Evolutionary conservation across 306 rosid species (phyloP).

Genomic region (Medicago ruthenica): DNA sequence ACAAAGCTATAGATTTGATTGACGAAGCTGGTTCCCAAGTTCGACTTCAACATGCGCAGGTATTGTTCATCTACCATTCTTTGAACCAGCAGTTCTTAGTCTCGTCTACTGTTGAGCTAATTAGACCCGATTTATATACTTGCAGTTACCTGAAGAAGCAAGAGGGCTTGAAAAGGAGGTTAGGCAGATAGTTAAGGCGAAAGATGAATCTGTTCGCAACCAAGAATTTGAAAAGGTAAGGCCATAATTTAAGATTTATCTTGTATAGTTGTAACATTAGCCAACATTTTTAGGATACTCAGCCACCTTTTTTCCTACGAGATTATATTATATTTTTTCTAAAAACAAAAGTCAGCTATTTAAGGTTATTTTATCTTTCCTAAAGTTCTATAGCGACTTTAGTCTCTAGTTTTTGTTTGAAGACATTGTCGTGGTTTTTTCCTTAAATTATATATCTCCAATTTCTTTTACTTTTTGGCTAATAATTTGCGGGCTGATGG

Average conservation of each 20-base stretch:
- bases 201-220: conserved; percentile 86
- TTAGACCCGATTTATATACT: conserved; percentile 12
- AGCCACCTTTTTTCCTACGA: not conserved
- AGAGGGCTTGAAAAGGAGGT: conserved; percentile 86
- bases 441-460: conserved; percentile 4
- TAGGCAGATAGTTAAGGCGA: conserved; percentile 89
- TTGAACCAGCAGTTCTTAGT: conserved; percentile 2
- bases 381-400: not conserved
- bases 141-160: conserved; percentile 93
- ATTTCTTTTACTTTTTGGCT: conserved; percentile 19
- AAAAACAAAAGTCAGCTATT: too few relatives aligned
- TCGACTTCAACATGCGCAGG: conserved; percentile 94
- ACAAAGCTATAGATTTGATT: conserved; percentile 91
- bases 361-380: too few relatives aligned
- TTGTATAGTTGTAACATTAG: not conserved
- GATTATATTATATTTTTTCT: not conserved
- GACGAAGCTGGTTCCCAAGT: conserved; percentile 98
- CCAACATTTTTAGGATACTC: not conserved
- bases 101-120: conserved; percentile 34
- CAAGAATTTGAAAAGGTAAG: conserved; percentile 94
- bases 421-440: conserved; percentile 17
- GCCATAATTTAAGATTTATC: not conserved
- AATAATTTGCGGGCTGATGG: conserved; percentile 21
- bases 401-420: conserved; percentile 20
- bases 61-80: conserved; percentile 18